These are phyloP conservation scores for Phytopythium litorale DNA, from an alignment of 352 stramenopile genomes.

Conservation along the genomic window DNA sequence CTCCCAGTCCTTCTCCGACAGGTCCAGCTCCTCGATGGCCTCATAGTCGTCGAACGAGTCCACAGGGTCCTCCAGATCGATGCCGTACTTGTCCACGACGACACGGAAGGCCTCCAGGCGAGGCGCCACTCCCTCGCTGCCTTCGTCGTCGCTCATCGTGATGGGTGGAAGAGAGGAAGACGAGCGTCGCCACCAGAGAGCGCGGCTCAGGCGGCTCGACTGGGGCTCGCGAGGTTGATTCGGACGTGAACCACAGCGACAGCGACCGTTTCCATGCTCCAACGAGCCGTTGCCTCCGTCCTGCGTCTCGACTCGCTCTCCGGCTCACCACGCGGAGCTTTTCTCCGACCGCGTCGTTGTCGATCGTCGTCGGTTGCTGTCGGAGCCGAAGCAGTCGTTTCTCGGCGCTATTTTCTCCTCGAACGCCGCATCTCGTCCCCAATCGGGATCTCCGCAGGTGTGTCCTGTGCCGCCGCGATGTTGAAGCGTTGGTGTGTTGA, in stretches of 20 bases:
- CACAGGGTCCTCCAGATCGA: conserved; percentile 67
- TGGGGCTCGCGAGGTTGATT: neutral
- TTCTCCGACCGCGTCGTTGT: neutral
- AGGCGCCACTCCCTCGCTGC: conserved; percentile 18
- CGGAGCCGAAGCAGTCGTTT: neutral
- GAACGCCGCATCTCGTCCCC: neutral
- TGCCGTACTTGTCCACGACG: conserved; percentile 61
- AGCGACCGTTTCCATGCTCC: no score
- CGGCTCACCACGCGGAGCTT: neutral
- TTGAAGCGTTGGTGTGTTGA: no score
- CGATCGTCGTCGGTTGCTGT: neutral
- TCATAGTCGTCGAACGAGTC: conserved; percentile 62
- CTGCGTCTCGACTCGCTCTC: no score
- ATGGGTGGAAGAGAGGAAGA: neutral
- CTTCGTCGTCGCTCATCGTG: conserved; percentile 48
- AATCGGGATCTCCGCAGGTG: no score
- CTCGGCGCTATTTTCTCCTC: neutral
- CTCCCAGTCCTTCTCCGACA: conserved; percentile 70
- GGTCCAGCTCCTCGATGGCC: conserved; percentile 72
- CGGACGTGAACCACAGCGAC: no score
- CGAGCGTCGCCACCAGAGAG: neutral
- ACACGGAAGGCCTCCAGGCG: conserved; percentile 46
- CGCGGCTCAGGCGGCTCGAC: neutral
- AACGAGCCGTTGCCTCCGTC: no score
- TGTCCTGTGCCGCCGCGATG: no score